Percentiles rank a stretch among this genome's conserved stretches.
Evolutionary conservation across 2,329 filamentous ascomycete genomes (phyloP).

Genomic region (Hypoxylon sp.): DNA sequence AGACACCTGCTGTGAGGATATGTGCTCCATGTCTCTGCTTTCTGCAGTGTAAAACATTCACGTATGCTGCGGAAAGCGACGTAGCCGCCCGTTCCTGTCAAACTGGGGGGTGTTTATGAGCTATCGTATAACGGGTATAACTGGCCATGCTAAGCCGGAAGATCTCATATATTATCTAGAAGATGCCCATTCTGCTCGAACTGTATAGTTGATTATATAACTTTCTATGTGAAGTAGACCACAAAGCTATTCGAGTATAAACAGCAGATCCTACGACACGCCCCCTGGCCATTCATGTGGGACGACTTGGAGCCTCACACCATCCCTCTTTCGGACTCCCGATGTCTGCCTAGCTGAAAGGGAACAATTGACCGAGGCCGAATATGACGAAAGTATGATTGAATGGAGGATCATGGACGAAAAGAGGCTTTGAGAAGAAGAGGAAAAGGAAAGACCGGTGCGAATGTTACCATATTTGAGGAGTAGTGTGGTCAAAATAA

Average conservation of each 20-base stretch:
- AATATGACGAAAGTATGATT: neutral
- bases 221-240: slow-evolving; percentile 1
- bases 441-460: slow-evolving; percentile 1
- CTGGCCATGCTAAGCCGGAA: slow-evolving; percentile 10
- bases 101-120: slow-evolving; percentile 23
- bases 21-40: slow-evolving; percentile 35
- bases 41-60: slow-evolving; percentile 37
- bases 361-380: neutral
- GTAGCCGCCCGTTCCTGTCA: slow-evolving; percentile 45
- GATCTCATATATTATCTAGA: slow-evolving; percentile 30
- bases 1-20: slow-evolving; percentile 42
- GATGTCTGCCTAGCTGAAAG: neutral
- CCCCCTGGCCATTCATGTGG: slow-evolving; percentile 15
- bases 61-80: slow-evolving; percentile 46
- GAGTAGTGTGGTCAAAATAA: slow-evolving; percentile 5
- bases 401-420: neutral
- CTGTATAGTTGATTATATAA: neutral
- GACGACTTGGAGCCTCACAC: slow-evolving; percentile 24
- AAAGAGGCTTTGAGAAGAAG: neutral
- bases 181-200: slow-evolving; percentile 6
- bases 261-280: neutral
- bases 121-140: slow-evolving; percentile 54
- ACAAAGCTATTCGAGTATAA: neutral
- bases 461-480: slow-evolving; percentile 17
- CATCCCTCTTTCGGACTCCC: slow-evolving; percentile 19